Conservation (phyloP, 306 rosid genomes). For the Vicia sativa region DNA sequence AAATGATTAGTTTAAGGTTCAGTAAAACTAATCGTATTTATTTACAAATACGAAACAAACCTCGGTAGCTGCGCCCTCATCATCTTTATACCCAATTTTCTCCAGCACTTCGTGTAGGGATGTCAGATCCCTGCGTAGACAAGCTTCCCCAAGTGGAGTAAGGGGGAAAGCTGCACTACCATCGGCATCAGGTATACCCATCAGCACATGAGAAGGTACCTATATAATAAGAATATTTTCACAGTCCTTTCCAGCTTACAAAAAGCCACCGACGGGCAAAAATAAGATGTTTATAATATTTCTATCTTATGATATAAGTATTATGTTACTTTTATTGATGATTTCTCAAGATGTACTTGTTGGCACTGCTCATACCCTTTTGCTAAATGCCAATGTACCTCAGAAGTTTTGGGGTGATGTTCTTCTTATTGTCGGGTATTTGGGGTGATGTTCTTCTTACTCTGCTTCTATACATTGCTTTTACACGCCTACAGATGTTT, state of each 20-base stretch:
- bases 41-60: slow-evolving; percentile 51
- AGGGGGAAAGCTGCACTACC: slow-evolving; percentile 58
- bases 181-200: slow-evolving; percentile 82
- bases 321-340: too few species aligned
- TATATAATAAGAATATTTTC: slow-evolving; percentile 45
- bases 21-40: background rate
- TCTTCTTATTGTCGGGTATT: too few species aligned
- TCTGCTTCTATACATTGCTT: too few species aligned
- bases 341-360: too few species aligned
- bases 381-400: too few species aligned
- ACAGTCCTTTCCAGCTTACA: slow-evolving; percentile 41
- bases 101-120: slow-evolving; percentile 88
- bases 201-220: slow-evolving; percentile 89
- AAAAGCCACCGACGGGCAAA: slow-evolving; percentile 10
- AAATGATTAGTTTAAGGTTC: slow-evolving; percentile 2
- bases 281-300: slow-evolving; percentile 8
- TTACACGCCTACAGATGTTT: too few species aligned
- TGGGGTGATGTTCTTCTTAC: too few species aligned
- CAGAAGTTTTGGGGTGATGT: too few species aligned
- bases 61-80: slow-evolving; percentile 95
- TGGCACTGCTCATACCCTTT: too few species aligned
- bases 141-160: slow-evolving; percentile 87
- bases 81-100: slow-evolving; percentile 85
- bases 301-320: too few species aligned
- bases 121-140: slow-evolving; percentile 81